Base-by-base conservation (phyloP, 2,329 filamentous ascomycete genomes). In the Alternaria incomplexa region DNA sequence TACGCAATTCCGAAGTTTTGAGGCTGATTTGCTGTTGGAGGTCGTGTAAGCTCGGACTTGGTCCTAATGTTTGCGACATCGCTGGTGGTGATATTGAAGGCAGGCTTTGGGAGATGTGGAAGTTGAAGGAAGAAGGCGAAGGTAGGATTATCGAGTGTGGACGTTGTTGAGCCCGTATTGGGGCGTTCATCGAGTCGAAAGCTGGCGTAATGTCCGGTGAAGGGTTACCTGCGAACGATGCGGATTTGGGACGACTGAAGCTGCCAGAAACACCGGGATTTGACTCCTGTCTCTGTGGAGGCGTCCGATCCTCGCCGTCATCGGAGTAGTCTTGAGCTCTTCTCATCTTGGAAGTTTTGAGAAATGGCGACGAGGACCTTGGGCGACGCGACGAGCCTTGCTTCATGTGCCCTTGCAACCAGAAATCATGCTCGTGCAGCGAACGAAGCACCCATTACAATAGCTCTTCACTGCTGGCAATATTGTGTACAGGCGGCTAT, bases 11-110 rank as follows among this genome's bases (percentile, higher is more conserved):
- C 17, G 86, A 76, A 5, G 85, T 84, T 66, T 87, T 86, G 60
- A 86, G 77, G 15, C 83, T 85, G 40, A 87, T 80, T 70, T 87
- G 84, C 68, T 86, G 85, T 66, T 87, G 86, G 8, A 87, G 78
- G 53, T 85, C 83, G 53, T 83, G 80, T 20, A 52, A 85, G 73
- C 58, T 84, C 82, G 15, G 76, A 75, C 17, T 72, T 66, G 40
- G 80, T 17, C 79, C 79, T 8, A 80, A 70, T 5, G 57, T 56
- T 15, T 73, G 73, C 23, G 70, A 56, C 12, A 69, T 62, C 7
- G 66, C 59, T 43, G 75, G 70, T 17, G 76, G 68, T 22, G 73
- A 75, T 28, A 75, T 73, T 9, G 74, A 66, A 5, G 71, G 71
- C 4, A 74, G 58, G 45, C 58, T 71, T 45, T 64, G 57, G 17